These are phyloP conservation scores for Mesembryanthemum crystallinum DNA, from an alignment of 148 eudicot species.

Conservation along the genomic window DNA sequence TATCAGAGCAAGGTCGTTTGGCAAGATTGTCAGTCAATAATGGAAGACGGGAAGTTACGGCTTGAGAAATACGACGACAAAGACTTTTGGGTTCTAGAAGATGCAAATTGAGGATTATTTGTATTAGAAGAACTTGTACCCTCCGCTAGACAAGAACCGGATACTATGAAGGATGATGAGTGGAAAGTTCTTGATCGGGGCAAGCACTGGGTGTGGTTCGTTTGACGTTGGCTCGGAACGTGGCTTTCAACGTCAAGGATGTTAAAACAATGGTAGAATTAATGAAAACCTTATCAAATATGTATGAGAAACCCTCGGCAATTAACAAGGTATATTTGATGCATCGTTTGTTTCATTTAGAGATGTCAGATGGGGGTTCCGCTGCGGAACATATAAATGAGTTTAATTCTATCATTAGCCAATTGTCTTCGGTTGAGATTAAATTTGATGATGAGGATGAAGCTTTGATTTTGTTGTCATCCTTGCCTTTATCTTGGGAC, in stretches of 20 bases:
- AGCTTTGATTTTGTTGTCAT: not conserved
- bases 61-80: not conserved
- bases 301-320: no score
- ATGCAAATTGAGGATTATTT: not conserved
- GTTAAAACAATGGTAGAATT: not conserved
- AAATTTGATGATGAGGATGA: not conserved
- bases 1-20: no score
- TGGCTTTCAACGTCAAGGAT: not conserved
- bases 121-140: not conserved
- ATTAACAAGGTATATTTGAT: not conserved
- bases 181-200: no score
- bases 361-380: not conserved
- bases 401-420: no score
- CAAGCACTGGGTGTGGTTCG: no score
- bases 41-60: not conserved
- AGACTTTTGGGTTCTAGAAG: constrained; percentile 2
- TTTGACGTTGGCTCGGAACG: not conserved
- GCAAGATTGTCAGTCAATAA: not conserved
- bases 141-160: no score
- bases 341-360: not conserved
- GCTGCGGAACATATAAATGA: not conserved
- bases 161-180: no score
- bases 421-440: not conserved
- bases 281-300: not conserved
- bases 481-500: not conserved